Base-by-base conservation (phyloP, 768 basidiomycete species). In the Suillus americanus region DNA sequence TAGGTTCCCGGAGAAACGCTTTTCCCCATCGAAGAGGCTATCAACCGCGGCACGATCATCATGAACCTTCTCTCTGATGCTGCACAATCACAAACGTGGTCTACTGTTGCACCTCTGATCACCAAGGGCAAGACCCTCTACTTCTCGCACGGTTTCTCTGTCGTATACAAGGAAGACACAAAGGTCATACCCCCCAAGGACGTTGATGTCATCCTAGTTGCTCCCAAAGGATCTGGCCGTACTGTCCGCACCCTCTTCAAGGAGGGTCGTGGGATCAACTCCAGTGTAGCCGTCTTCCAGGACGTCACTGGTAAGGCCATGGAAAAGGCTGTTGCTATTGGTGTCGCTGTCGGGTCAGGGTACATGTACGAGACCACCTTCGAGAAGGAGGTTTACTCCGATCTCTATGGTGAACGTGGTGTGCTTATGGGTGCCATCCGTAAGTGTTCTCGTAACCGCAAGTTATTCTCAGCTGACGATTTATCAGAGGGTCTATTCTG, bases 61-160 rank as follows among this genome's bases (percentile, higher is more conserved):
- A 99, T 99, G 97, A 99, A 99, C 86, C 85, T 99, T 62, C 89
- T 99, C 70, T 99, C 97, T 53, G 97, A 99, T 73, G 97, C 97
- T 57, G 97, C 97, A n/a, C 97, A 99, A 82, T 95, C 94, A 16
- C 87, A 91, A 78, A 98, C 96, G 37, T 99, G 97, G 97, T 83
- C 90, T 45, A 81, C 85, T 61, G 70, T 99, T 71, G 90, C 88
- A 51, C 97, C 97, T 62, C 88, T 98, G 74, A 96, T 99, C 83
- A 99, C 95, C 79, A 94, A 96, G 87, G 97, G 94, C 82, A 99
- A 99, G 86, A 99, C 97, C n/a, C 91, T 99, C 68, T 99, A 99
- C 89, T 99, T 99, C 85, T 95, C 97, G 7, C 97, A 99, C 78
- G 97, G 97, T 73, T 99, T 99, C 90, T 99, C 97, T 68, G 87